A percentile compares a stretch with the other conserved stretches of the same genome.
Conservation (phyloP, 176 grass and related monocot species). For the Zea mays region Zm-B73-REFERENCE-NAM-5.0 NC_050096.1:247478001-247478500, state of each 20-base stretch:
- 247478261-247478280: too few relatives aligned
- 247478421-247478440: neutral
- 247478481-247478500: neutral
- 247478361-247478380: neutral
- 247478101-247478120: constrained; percentile 76
- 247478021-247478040: constrained; percentile 91
- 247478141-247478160: constrained; percentile 21
- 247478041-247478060: constrained; percentile 56
- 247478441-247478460: constrained; percentile 10
- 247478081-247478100: constrained; percentile 74
- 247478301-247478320: too few relatives aligned
- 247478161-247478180: neutral
- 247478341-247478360: neutral
- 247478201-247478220: neutral
- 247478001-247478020: constrained; percentile 79
- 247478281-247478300: too few relatives aligned
- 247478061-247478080: constrained; percentile 55
- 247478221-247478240: neutral
- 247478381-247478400: neutral
- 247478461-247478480: constrained; percentile 21
- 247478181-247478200: constrained; percentile 24
- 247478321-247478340: neutral
- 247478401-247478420: neutral
- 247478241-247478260: neutral
- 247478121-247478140: neutral